Percentiles rank a stretch among this genome's conserved stretches.
phyloP scores from a whole-genome alignment of 305 asterid genomes.

The Fraxinus dipetala region DNA sequence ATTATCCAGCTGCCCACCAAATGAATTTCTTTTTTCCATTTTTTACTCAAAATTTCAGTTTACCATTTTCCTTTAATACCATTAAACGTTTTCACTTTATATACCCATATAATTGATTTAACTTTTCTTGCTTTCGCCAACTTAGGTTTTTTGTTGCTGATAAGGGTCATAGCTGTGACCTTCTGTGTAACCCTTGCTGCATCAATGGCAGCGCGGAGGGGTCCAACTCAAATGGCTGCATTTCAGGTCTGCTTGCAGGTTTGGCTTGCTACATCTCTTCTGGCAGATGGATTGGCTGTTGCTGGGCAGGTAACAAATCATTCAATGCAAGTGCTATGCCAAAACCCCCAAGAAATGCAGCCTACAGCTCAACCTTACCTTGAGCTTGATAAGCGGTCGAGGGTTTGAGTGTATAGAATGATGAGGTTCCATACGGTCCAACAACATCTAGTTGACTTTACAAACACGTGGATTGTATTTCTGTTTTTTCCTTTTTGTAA shows the following conservation, averaged over 20 bases:
- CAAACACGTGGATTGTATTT: neutral
- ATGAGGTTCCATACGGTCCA: neutral
- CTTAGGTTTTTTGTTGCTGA: constrained; percentile 58
- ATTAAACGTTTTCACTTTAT: neutral
- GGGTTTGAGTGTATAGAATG: neutral
- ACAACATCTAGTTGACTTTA: neutral
- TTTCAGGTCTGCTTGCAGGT: constrained; percentile 88
- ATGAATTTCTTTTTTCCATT: neutral
- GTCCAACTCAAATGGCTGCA: constrained; percentile 82
- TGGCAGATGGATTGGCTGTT: constrained; percentile 83
- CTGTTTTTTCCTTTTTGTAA: neutral
- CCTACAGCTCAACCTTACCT: neutral
- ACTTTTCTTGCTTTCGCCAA: neutral
- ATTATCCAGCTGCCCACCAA: neutral
- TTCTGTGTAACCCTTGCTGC: constrained; percentile 84
- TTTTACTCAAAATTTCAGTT: neutral
- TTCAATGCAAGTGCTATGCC: neutral
- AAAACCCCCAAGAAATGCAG: neutral
- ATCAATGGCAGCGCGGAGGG: constrained; percentile 75
- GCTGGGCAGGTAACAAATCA: constrained; percentile 66
- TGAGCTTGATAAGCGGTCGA: neutral
- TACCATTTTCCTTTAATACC: neutral
- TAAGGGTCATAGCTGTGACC: constrained; percentile 81
- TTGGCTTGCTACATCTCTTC: constrained; percentile 77
- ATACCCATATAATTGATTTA: neutral